A percentile compares a stretch with the other conserved stretches of the same genome.
Evolutionary conservation across 2,329 filamentous ascomycete genomes (phyloP).

Genomic region (Fusarium albosuccineum): DNA sequence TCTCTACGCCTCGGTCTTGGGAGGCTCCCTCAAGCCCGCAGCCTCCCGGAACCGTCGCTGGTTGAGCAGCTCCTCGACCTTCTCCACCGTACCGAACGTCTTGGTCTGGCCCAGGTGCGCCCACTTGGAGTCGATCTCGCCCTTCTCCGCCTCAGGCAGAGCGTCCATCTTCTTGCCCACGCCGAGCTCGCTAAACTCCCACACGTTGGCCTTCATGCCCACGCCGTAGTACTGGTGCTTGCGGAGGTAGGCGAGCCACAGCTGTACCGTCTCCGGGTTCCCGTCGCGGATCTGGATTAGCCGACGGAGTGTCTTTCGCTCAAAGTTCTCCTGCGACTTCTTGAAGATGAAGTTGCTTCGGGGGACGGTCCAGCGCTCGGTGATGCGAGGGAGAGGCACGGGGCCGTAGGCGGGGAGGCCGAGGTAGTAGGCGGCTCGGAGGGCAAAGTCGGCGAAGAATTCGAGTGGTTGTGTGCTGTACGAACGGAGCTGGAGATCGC

Average conservation of each 20-base stretch:
- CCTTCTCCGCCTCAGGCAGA: conserved; percentile 36
- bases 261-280: conserved; percentile 86
- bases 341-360: conserved; percentile 93
- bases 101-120: conserved; percentile 67
- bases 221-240: conserved; percentile 97
- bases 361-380: conserved; percentile 94
- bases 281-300: conserved; percentile 95
- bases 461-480: conserved; percentile 92
- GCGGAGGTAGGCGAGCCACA: conserved; percentile 92
- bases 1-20: conserved; percentile 37
- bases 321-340: conserved; percentile 98
- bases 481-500: conserved; percentile 92
- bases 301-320: conserved; percentile 86
- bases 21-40: conserved; percentile 46
- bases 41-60: conserved; percentile 62
- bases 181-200: conserved; percentile 84
- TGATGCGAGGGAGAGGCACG: conserved; percentile 85
- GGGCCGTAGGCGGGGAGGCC: conserved; percentile 88
- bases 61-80: conserved; percentile 69
- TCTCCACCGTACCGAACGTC: conserved; percentile 63
- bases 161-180: conserved; percentile 44
- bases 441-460: conserved; percentile 93
- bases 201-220: conserved; percentile 98
- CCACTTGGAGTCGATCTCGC: conserved; percentile 65
- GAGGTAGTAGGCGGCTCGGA: conserved; percentile 95